These are phyloP conservation scores for Ophiocytium majus DNA, from an alignment of 352 stramenopile species.

Conservation along the genomic window DNA sequence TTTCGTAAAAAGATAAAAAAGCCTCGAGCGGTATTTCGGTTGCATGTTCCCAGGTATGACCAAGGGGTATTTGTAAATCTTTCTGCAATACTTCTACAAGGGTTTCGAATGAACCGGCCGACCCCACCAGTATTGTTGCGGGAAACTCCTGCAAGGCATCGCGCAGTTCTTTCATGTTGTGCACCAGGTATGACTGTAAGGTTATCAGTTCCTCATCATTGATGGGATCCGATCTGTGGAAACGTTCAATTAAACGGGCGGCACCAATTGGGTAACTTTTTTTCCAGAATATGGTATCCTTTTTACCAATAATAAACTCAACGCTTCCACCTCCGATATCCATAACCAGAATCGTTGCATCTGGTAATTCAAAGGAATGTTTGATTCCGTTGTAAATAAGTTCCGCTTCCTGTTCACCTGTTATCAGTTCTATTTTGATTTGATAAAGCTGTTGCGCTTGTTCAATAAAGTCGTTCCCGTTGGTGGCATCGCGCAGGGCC, in stretches of 20 bases:
- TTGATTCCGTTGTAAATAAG: neutral
- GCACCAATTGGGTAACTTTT: neutral
- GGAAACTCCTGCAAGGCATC: neutral
- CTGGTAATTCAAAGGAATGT: neutral
- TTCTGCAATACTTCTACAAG: neutral
- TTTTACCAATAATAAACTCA: constrained; percentile 14
- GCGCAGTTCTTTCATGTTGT: neutral
- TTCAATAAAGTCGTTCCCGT: neutral
- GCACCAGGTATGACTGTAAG: neutral
- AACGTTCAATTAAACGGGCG: neutral
- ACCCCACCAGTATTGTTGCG: neutral
- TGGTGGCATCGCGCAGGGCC: neutral
- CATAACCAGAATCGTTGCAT: neutral
- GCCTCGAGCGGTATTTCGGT: neutral
- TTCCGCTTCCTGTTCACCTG: neutral
- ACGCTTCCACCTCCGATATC: constrained; percentile 9
- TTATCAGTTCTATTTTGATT: neutral
- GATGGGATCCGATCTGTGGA: neutral
- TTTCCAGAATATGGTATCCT: neutral
- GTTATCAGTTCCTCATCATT: neutral
- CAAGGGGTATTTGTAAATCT: neutral
- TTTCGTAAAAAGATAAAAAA: neutral
- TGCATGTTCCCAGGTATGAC: neutral
- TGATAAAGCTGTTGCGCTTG: neutral
- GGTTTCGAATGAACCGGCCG: neutral